A percentile compares a stretch with the other conserved stretches of the same genome.
phyloP scores from a whole-genome alignment of 352 stramenopile species.

The Blastocystis sp. region DNA sequence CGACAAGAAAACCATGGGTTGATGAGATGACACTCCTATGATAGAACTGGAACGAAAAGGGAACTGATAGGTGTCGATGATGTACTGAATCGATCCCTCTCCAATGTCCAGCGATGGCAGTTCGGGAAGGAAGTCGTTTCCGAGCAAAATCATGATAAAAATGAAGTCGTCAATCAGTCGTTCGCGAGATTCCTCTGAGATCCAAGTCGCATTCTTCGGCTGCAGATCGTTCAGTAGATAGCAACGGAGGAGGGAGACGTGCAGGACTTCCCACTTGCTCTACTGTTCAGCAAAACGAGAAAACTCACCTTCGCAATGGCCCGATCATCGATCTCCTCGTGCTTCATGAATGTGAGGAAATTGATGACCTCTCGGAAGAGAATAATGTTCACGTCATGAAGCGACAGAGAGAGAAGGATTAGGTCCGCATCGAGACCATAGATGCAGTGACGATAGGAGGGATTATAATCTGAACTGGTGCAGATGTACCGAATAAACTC shows the following conservation, averaged over 20 bases:
- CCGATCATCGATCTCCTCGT: background rate
- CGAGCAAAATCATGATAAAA: slow-evolving; percentile 96
- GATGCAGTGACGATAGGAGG: slow-evolving; percentile 93
- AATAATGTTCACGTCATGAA: slow-evolving; percentile 95
- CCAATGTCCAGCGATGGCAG: slow-evolving; percentile 94
- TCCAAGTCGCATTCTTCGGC: slow-evolving; percentile 54
- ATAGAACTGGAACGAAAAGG: background rate
- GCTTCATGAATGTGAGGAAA: slow-evolving; percentile 71
- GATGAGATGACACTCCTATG: slow-evolving; percentile 70
- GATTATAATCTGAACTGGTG: slow-evolving; percentile 81
- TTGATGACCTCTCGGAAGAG: slow-evolving; percentile 94
- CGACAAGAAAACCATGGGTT: slow-evolving; percentile 77
- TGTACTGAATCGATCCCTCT: slow-evolving; percentile 89
- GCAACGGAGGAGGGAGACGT: slow-evolving; percentile 81
- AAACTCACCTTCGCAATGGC: background rate
- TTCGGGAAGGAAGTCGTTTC: slow-evolving; percentile 99
- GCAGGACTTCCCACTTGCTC: slow-evolving; percentile 66
- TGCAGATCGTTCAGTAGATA: slow-evolving; percentile 94
- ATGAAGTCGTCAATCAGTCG: slow-evolving; percentile 98
- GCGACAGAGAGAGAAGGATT: slow-evolving; percentile 94
- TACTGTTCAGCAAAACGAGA: background rate
- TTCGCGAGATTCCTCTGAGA: slow-evolving; percentile 74
- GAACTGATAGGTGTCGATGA: slow-evolving; percentile 72
- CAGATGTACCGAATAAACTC: slow-evolving; percentile 86
- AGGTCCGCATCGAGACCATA: slow-evolving; percentile 97